A percentile compares a stretch with the other conserved stretches of the same genome.
Conservation (phyloP, 2,329 filamentous ascomycete genomes). For the Colletotrichum somersetense region DNA sequence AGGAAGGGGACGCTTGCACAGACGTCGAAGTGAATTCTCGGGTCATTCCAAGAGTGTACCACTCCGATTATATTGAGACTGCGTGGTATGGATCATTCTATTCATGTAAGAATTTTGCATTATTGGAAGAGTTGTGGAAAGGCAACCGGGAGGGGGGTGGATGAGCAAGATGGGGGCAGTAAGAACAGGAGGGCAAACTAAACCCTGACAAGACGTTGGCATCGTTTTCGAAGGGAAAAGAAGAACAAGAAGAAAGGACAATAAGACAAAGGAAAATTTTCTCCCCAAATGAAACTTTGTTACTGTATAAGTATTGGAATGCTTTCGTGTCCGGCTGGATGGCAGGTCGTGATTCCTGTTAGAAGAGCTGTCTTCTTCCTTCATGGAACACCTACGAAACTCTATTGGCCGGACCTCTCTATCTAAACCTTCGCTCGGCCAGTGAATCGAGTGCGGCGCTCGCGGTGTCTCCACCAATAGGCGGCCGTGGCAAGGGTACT, state of each 20-base stretch:
- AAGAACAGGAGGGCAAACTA: background rate
- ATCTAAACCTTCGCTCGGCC: constrained; percentile 67
- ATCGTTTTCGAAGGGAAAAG: constrained; percentile 11
- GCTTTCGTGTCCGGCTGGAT: too few species aligned
- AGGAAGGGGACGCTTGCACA: background rate
- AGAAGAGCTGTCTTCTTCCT: background rate
- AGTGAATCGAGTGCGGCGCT: constrained; percentile 67
- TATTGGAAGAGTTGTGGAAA: background rate
- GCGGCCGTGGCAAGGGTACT: constrained; percentile 67
- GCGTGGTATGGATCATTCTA: too few species aligned
- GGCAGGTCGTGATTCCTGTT: background rate
- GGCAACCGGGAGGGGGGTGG: background rate
- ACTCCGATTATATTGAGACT: background rate
- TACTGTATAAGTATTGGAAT: background rate
- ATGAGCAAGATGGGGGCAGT: too few species aligned
- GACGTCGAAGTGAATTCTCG: too few species aligned
- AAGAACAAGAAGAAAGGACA: background rate
- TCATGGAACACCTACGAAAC: background rate
- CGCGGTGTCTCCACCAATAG: constrained; percentile 71
- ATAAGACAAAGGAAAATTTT: background rate
- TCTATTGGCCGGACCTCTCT: constrained; percentile 20
- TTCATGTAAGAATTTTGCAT: background rate
- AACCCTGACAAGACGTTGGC: constrained; percentile 19
- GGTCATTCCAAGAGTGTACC: too few species aligned
- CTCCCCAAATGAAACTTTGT: background rate